Evolutionary conservation across 2,329 filamentous ascomycete species (phyloP), one percentile per base, ranked within the genome.

Genomic region (Aspergillus chevalieri): DNA sequence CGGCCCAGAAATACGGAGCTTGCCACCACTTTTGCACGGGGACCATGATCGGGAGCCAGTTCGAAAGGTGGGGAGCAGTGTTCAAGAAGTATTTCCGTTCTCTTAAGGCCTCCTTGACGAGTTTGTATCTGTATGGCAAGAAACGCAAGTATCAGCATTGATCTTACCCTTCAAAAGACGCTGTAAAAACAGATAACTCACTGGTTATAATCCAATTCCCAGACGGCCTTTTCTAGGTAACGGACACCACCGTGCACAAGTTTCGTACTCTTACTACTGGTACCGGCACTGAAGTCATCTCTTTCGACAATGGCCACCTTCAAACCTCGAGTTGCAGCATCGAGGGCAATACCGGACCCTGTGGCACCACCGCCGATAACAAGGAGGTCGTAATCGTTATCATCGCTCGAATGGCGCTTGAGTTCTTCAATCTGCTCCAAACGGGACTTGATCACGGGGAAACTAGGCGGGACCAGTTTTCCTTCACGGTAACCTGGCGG

Each of bases 201-300:
- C 78, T 93, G 87, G 58, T 84, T 84, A 67, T 90, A 91, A 69
- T 93, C 87, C 61, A 92, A 75, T 66, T 91, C 87, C 84, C 84
- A 89, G 45, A 93, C 83, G 48, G 87, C 87, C 75, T 93, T 93
- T 69, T 93, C 88, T 51, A 93, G 76, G 66, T 92, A 93, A 57
- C 87, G 81, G 52, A 93, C 88, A 63, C 87, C 87, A 58, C 87
- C 87, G 70, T 93, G 87, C 15, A 93, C 88, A 47, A 93, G 78
- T 72, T 93, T 93, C 44, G 87, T 93, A 73, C 86, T 90, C 75
- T 92, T 92, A 69, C 85, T 89, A 74, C 86, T 90, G 38, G 87
- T 92, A 26, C 88, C 87, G 54, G 84, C 80, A 59, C 84, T 85
- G 67, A 92, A 93, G 70, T 93, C 87, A 67, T 92, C 88, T 53